Percentiles rank a stretch among this genome's conserved stretches.
Evolutionary conservation across 495 filamentous ascomycete genomes (phyloP).

Genomic region (Penicillium cinerascens): DNA sequence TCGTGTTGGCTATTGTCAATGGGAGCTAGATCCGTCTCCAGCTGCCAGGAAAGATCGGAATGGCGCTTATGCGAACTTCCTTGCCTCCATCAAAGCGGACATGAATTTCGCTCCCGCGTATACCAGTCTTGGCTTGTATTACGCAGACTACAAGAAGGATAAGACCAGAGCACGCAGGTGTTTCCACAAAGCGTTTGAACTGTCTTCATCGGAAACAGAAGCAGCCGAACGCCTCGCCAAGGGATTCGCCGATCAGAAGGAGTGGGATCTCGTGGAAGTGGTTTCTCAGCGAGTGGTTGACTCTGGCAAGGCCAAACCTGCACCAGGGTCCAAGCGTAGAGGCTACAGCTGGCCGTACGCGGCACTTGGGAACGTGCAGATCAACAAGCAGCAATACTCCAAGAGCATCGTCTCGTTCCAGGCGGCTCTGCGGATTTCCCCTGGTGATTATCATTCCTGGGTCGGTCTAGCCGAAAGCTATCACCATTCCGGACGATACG

Average conservation of each 20-base stretch:
- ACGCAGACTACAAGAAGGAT: conserved; percentile 85
- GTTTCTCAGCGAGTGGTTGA: conserved; percentile 89
- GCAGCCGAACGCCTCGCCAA: conserved; percentile 84
- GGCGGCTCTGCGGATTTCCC: conserved; percentile 76
- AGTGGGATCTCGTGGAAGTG: conserved; percentile 95
- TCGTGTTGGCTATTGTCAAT: conserved; percentile 83
- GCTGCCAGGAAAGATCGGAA: conserved; percentile 69
- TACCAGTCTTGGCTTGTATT: conserved; percentile 92
- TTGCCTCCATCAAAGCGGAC: conserved; percentile 79
- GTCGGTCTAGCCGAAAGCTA: conserved; percentile 95
- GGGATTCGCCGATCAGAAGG: conserved; percentile 79
- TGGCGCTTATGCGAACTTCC: conserved; percentile 77
- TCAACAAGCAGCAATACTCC: conserved; percentile 87
- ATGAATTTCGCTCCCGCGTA: conserved; percentile 90
- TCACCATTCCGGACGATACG: conserved; percentile 86
- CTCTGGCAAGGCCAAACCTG: conserved; percentile 81
- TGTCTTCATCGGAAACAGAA: conserved; percentile 81
- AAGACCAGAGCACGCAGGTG: conserved; percentile 79
- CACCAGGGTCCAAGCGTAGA: conserved; percentile 86
- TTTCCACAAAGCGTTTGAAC: conserved; percentile 95
- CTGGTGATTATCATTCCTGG: conserved; percentile 89
- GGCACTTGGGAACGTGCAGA: conserved; percentile 92
- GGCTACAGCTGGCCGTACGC: conserved; percentile 94
- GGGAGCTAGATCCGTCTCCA: conserved; percentile 71
- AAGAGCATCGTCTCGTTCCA: conserved; percentile 90